Evolutionary conservation across 495 filamentous ascomycete species (phyloP).

Genomic region (Extremus antarcticus): DNA sequence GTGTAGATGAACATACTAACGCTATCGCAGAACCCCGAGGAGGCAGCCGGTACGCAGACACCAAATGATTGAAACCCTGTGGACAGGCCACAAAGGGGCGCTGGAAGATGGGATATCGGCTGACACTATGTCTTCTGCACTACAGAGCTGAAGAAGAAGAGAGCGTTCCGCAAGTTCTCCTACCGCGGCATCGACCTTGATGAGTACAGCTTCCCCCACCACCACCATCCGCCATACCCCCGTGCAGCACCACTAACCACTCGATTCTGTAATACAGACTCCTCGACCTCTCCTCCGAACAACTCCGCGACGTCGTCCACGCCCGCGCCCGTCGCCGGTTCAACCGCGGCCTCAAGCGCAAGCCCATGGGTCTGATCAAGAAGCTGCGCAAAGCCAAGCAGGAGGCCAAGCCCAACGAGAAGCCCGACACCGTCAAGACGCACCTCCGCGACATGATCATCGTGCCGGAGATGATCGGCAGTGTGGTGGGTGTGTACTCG

Average conservation of each 20-base stretch:
- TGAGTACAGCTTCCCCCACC: constrained; percentile 56
- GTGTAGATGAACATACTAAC: constrained; percentile 6
- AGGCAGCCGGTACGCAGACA: constrained; percentile 68
- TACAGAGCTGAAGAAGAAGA: constrained; percentile 93
- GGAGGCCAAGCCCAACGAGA: constrained; percentile 99
- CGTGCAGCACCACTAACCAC: not conserved
- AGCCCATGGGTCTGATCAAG: constrained; percentile 99
- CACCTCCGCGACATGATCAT: constrained; percentile 99
- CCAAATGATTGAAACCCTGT: constrained; percentile 16
- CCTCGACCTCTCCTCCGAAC: constrained; percentile 94
- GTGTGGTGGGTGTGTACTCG: constrained; percentile 96
- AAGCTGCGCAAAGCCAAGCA: constrained; percentile 99
- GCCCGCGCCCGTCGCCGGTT: constrained; percentile 96
- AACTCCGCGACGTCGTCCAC: constrained; percentile 98
- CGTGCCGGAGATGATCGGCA: constrained; percentile 98
- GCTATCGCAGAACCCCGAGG: constrained; percentile 66
- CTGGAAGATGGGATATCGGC: constrained; percentile 28
- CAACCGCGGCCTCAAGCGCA: constrained; percentile 98
- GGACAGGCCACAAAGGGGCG: constrained; percentile 25
- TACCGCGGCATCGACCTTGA: constrained; percentile 99
- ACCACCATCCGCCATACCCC: constrained; percentile 4
- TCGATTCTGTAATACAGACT: constrained; percentile 45
- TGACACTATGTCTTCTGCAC: constrained; percentile 28
- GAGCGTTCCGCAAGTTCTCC: constrained; percentile 99
- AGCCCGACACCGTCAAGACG: constrained; percentile 96